Conservation (phyloP, 2,329 filamentous ascomycete species). For the Aspergillus alliaceus region DNA sequence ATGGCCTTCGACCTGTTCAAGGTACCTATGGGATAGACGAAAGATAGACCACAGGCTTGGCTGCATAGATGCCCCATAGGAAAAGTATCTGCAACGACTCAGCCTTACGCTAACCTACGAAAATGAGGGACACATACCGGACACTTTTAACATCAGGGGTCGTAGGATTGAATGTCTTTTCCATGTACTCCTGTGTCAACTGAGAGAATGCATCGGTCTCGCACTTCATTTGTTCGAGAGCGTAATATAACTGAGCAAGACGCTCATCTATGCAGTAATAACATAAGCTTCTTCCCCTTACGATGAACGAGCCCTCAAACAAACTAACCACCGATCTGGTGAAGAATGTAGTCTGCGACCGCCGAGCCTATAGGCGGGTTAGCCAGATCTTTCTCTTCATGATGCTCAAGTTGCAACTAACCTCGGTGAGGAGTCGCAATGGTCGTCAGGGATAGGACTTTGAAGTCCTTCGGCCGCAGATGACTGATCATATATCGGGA, state of each 20-base stretch:
- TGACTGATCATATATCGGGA: constrained; percentile 64
- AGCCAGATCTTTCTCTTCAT: constrained; percentile 7
- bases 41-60: constrained; percentile 60
- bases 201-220: constrained; percentile 64
- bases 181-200: constrained; percentile 60
- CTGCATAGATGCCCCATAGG: constrained; percentile 61
- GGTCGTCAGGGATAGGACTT: constrained; percentile 69
- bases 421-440: constrained; percentile 62
- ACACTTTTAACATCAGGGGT: constrained; percentile 57
- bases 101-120: constrained; percentile 6
- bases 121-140: constrained; percentile 33
- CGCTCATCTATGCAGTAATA: constrained; percentile 50
- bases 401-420: constrained; percentile 21
- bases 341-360: constrained; percentile 62
- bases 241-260: constrained; percentile 56
- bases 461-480: constrained; percentile 63
- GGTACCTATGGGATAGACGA: constrained; percentile 55
- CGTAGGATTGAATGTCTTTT: constrained; percentile 58
- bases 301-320: background rate
- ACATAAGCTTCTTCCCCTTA: background rate
- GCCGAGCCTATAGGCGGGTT: constrained; percentile 48
- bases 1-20: constrained; percentile 54
- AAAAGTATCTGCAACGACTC: constrained; percentile 52
- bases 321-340: constrained; percentile 54
- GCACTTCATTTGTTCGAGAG: constrained; percentile 55